Base-by-base conservation (phyloP, 1,284 basidiomycete genomes). In the Ceratobasidium sp. region DNA sequence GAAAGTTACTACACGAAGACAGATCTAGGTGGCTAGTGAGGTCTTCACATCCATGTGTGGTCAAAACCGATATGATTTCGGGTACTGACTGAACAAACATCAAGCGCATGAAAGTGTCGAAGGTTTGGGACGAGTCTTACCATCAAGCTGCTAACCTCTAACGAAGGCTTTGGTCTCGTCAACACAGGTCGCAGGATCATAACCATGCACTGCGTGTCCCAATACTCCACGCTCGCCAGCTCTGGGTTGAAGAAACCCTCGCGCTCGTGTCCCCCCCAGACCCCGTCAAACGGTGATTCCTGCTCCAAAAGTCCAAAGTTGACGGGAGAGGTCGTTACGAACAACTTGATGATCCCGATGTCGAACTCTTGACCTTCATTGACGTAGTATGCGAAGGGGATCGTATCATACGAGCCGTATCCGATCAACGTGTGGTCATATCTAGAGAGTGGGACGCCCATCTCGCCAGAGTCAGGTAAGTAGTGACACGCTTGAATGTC, bases 341-440 rank as follows among this genome's bases (percentile, higher is more conserved):
- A 75, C 20, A 75, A 42, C 62, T 65, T 75, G 48, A 65, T 54
- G n/a, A 57, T 42, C 20, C 62, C 62, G 17, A 75, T 12, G n/a
- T 66, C 73, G 2, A 65, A 9, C 0, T 20, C 33, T 44, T 75
- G 62, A 2, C 28, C 62, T 2, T 66, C 62, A 1, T 56, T 52
- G 33, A 75, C 48, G 23, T 12, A 48, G 26, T 46, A 61, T 33
- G 28, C 44, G 15, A 46, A 23, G 3, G 69, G 69, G 9, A 20
- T 12, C 28, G 7, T 12, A 23, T 42, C 57, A 17, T 57, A 33
- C 3, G 54, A 15, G 20, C 69, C 69, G 13, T 73, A 62, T 12
- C 69, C 57, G 1, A 73, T 62, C 2, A 52, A 64, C 7, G 44
- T 46, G 13, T 5, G 13, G 44, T 13, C 44, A 5, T 46, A 13